Evolutionary conservation across 2,329 filamentous ascomycete species (phyloP).

Genomic region (Clarireedia hainanense): DNA sequence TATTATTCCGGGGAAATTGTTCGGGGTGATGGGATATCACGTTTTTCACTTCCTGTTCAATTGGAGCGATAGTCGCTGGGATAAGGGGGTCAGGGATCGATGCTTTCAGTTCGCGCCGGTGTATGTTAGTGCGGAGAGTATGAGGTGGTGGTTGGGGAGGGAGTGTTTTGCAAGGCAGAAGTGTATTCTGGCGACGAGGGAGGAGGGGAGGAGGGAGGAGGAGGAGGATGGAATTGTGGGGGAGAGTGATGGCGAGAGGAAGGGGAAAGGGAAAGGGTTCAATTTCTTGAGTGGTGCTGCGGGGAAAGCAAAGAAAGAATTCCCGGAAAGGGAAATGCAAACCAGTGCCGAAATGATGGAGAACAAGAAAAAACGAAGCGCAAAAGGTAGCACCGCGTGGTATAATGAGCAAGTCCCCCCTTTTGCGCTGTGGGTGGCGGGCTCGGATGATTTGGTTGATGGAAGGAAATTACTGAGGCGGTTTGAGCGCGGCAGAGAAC

Average conservation of each 20-base stretch:
- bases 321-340: constrained; percentile 20
- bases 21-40: constrained; percentile 76
- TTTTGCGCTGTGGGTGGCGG: constrained; percentile 82
- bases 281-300: neutral
- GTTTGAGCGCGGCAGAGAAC: constrained; percentile 71
- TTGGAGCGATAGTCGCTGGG: constrained; percentile 83
- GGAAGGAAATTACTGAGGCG: constrained; percentile 65
- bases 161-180: constrained; percentile 81
- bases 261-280: neutral
- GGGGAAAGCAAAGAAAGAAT: neutral
- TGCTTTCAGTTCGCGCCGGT: constrained; percentile 92
- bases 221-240: constrained; percentile 32
- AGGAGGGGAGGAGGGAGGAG: constrained; percentile 58
- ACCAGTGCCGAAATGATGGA: constrained; percentile 28
- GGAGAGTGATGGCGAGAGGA: neutral
- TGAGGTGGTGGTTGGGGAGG: constrained; percentile 91
- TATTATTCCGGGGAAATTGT: constrained; percentile 56
- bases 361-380: constrained; percentile 5
- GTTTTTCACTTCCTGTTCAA: constrained; percentile 86
- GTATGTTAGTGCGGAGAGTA: constrained; percentile 80
- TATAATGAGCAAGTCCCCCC: constrained; percentile 74
- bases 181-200: constrained; percentile 76
- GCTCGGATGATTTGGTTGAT: constrained; percentile 77
- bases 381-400: constrained; percentile 60
- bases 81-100: constrained; percentile 65